Conservation (phyloP, 768 basidiomycete species). For the Cubamyces sp. region DNA sequence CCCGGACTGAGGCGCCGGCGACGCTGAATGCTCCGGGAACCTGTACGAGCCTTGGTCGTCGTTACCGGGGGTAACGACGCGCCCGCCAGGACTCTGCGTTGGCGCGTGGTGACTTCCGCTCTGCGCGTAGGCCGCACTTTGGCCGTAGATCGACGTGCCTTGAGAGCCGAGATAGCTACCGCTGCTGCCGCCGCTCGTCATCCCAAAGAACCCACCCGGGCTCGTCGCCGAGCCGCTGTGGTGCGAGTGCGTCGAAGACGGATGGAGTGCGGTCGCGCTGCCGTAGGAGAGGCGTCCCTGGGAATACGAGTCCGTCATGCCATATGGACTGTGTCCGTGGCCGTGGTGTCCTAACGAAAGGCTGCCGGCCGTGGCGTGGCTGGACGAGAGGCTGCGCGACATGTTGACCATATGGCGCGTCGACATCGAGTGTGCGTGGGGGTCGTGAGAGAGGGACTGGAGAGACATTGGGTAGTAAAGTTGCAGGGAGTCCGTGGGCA, state of each 20-base stretch:
- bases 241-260: conserved; percentile 19
- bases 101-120: conserved; percentile 24
- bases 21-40: conserved; percentile 35
- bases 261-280: conserved; percentile 27
- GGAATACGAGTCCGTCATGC: conserved; percentile 24
- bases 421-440: conserved; percentile 24
- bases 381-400: conserved; percentile 31
- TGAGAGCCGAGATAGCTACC: conserved; percentile 25
- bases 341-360: conserved; percentile 25
- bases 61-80: conserved; percentile 24
- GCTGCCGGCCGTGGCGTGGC: conserved; percentile 31
- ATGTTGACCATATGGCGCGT: conserved; percentile 37
- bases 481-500: conserved; percentile 73
- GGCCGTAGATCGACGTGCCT: conserved; percentile 22
- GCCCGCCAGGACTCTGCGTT: conserved; percentile 19
- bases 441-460: conserved; percentile 47
- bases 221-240: conserved; percentile 14
- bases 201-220: conserved; percentile 27
- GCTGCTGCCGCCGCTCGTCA: conserved; percentile 25
- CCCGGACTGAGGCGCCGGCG: conserved; percentile 37
- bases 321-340: conserved; percentile 30
- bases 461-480: conserved; percentile 81
- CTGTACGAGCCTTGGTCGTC: conserved; percentile 28
- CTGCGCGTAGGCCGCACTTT: conserved; percentile 24
- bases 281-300: conserved; percentile 25